Conservation (phyloP, 352 stramenopile genomes). For the Pythium dissotocum region DNA sequence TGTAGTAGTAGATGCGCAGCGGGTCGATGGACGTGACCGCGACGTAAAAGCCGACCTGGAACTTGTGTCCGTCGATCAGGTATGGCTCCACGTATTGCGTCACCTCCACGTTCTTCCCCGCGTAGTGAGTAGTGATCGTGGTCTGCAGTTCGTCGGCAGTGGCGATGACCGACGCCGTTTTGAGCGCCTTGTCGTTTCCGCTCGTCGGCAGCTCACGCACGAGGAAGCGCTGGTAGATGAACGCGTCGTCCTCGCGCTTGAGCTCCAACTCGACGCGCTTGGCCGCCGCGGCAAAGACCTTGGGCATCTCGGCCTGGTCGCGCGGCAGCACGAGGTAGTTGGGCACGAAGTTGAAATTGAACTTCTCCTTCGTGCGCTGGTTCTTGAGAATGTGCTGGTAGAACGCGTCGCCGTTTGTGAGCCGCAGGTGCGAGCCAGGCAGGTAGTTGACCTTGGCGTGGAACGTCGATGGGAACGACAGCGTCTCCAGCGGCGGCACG, state of each 20-base stretch:
- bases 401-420: conserved; percentile 51
- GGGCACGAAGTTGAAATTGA: conserved; percentile 71
- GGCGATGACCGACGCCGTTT: conserved; percentile 39
- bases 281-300: conserved; percentile 40
- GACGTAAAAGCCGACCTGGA: conserved; percentile 88
- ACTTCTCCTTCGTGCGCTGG: conserved; percentile 58
- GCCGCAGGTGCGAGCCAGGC: conserved; percentile 42
- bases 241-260: conserved; percentile 48
- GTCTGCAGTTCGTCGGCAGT: conserved; percentile 46
- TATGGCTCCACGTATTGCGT: conserved; percentile 83
- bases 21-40: conserved; percentile 81
- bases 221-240: conserved; percentile 67
- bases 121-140: conserved; percentile 44
- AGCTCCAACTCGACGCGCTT: conserved; percentile 61
- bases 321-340: conserved; percentile 60
- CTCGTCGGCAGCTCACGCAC: conserved; percentile 42
- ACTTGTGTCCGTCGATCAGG: conserved; percentile 87
- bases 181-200: conserved; percentile 35
- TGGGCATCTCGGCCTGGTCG: conserved; percentile 45
- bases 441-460: conserved; percentile 69
- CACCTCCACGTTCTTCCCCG: conserved; percentile 59
- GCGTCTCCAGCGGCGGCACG: conserved; percentile 33
- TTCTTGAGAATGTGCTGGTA: conserved; percentile 43
- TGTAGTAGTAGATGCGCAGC: conserved; percentile 83
- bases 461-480: conserved; percentile 49